Conservation (phyloP, 2,329 filamentous ascomycete species). For the Botryotinia globosa region DNA sequence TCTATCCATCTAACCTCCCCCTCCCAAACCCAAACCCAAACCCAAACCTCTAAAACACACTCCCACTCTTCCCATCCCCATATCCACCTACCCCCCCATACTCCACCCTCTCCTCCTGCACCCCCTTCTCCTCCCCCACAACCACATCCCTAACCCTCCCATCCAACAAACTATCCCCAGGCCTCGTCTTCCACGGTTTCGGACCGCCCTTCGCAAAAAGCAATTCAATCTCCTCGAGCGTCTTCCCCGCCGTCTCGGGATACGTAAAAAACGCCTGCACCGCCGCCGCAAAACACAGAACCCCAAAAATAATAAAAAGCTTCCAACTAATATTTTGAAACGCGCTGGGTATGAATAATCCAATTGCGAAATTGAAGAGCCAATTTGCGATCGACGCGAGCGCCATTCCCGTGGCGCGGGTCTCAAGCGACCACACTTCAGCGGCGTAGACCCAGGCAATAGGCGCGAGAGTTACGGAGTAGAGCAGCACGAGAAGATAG, state of each 20-base stretch:
- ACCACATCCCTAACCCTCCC: constrained; percentile 25
- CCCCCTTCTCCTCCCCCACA: constrained; percentile 9
- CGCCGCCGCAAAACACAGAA: constrained; percentile 46
- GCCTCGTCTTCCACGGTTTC: constrained; percentile 31
- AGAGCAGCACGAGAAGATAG: constrained; percentile 62
- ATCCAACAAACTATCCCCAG: constrained; percentile 26
- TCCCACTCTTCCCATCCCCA: background rate
- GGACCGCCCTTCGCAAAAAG: constrained; percentile 33
- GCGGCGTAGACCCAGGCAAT: constrained; percentile 65
- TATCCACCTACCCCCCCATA: background rate
- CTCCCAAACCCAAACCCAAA: background rate
- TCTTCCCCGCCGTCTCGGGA: constrained; percentile 39
- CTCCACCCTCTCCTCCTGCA: background rate
- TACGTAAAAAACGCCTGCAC: constrained; percentile 34
- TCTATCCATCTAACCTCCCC: background rate
- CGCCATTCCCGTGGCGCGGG: constrained; percentile 58
- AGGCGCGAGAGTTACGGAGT: constrained; percentile 61
- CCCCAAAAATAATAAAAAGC: constrained; percentile 50
- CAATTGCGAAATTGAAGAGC: constrained; percentile 60
- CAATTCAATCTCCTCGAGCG: constrained; percentile 39
- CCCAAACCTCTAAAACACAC: background rate
- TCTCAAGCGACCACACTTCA: constrained; percentile 62
- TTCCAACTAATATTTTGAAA: constrained; percentile 58
- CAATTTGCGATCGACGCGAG: constrained; percentile 55
- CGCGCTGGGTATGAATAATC: constrained; percentile 55